Evolutionary conservation across 495 filamentous ascomycete species (phyloP), one percentile per base, ranked within the genome.

Genomic region (Neurospora africana): DNA sequence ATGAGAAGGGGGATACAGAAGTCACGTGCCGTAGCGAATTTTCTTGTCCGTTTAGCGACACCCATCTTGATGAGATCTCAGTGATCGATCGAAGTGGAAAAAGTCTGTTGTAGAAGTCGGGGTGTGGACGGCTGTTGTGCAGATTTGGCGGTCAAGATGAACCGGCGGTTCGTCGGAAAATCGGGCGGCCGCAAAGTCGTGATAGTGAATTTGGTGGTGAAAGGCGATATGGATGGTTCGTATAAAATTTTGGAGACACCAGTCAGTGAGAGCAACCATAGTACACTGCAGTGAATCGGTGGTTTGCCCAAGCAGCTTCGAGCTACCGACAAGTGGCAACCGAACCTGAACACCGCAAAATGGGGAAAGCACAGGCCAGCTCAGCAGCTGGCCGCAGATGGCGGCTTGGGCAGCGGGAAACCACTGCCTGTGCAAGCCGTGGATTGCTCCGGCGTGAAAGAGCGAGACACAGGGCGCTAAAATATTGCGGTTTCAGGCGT

Each of bases 1-100:
- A 33, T 65, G 53, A 65, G 53, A 65, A 33, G 27, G 27, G 13
- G 27, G 15, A 65, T 30, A 65, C 9, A 33, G 53, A 35, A 58
- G 74, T 75, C 72, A 78, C 77, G 72, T 78, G 77, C 77, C 68
- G 77, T 74, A 9, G 76, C 74, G 67, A 78, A 79, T 72, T 77
- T 79, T 74, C 78, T 78, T 41, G 75, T 80, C 33, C 72, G 69
- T 70, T 79, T 80, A 67, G 77, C 77, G 68, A 80, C 78, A 75
- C 75, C 78, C 78, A 79, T 79, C 9, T 73, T 77, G 72, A 10
- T 36, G 73, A 68, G 68, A 68, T 33, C 17, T 21, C n/a, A 30
- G 37, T 36, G 13, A 15, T 37, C 2, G 38, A 69, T 15, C 7
- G 33, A 47, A 21, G 68, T 65, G 27, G 27, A 19, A 65, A 65